Evolutionary conservation across 1,284 basidiomycete species (phyloP), one percentile per base, ranked within the genome.

Genomic region (Lignosus rhinocerotis): DNA sequence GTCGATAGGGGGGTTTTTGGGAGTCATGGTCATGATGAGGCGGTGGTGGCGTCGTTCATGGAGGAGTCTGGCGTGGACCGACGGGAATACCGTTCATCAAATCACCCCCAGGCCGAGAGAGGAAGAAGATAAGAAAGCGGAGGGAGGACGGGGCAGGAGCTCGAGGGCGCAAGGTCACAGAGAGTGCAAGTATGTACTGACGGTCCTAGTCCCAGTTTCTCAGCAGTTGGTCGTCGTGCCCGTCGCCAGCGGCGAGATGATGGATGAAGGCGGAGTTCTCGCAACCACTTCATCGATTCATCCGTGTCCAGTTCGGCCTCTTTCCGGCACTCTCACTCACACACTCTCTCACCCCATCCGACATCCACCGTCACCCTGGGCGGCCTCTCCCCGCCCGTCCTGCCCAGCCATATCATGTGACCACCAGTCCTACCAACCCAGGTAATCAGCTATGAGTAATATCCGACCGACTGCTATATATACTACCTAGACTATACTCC

Each of bases 1-100:
- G 67, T 70, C 71, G 56, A 70, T 69, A 61, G 63, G 66, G 45
- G 66, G 67, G 55, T 61, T 63, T 66, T 69, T 69, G 62, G 65
- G 59, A 61, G 69, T 68, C 69, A 72, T 72, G 63, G 67, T 67
- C 69, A 72, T 72, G 63, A 62, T 61, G 56, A 53, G 60, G 45
- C 44, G 55, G 52, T 44, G 55, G 56, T 73, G 74, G 55, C 71
- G 74, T 54, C 70, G 69, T 64, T 63, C 68, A 67, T 70, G 61
- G 59, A 57, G 60, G 56, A 53, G 49, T 59, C 55, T 56, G 50
- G 52, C 55, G 53, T 38, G 41, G 33, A 50, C 41, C 16, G 47
- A 50, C 48, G 50, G 53, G 49, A 30, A 47, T 53, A 48, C 34
- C 8, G 19, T 45, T 49, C 55, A 59, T 58, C 46, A 48, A 53